A percentile compares a stretch with the other conserved stretches of the same genome.
Conservation (phyloP, 2,329 filamentous ascomycete genomes). For the Stenocarpella maydis region DNA sequence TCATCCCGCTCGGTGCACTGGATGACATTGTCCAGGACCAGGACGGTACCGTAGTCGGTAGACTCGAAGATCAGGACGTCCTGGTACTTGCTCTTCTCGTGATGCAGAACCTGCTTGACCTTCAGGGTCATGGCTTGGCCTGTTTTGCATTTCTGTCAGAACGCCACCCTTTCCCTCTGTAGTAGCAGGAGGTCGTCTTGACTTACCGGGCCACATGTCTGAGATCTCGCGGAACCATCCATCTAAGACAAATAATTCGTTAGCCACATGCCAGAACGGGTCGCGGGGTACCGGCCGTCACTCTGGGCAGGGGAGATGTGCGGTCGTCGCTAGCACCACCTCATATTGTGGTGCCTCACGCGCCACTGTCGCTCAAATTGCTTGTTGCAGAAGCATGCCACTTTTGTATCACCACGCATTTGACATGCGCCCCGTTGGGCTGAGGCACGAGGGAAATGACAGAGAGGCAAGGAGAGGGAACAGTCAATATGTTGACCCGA, state of each 20-base stretch:
- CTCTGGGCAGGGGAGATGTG: not conserved
- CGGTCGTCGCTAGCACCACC: not conserved
- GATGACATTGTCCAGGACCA: conserved; percentile 98
- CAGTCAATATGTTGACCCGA: not conserved
- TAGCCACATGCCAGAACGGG: conserved; percentile 15
- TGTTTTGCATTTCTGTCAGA: conserved; percentile 39
- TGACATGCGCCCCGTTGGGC: not conserved
- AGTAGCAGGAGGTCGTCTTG: conserved; percentile 12
- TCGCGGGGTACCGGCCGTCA: not conserved
- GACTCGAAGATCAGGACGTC: conserved; percentile 99
- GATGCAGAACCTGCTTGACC: conserved; percentile 97
- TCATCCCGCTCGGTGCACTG: conserved; percentile 98
- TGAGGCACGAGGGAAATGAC: not conserved
- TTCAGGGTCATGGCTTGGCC: conserved; percentile 98
- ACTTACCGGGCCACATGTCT: conserved; percentile 89
- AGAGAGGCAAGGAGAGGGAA: not conserved
- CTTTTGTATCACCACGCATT: not conserved
- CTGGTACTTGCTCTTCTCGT: conserved; percentile 99
- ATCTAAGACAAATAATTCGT: conserved; percentile 65
- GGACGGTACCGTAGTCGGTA: conserved; percentile 93
- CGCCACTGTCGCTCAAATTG: not conserved
- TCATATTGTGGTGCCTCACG: not conserved
- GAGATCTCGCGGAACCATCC: conserved; percentile 99
- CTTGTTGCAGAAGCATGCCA: not conserved
- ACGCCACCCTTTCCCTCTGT: conserved; percentile 2